A percentile compares a stretch with the other conserved stretches of the same genome.
These are phyloP conservation scores for Galeopsis tetrahit DNA, from an alignment of 257 asterid species.

Conservation along the genomic window DNA sequence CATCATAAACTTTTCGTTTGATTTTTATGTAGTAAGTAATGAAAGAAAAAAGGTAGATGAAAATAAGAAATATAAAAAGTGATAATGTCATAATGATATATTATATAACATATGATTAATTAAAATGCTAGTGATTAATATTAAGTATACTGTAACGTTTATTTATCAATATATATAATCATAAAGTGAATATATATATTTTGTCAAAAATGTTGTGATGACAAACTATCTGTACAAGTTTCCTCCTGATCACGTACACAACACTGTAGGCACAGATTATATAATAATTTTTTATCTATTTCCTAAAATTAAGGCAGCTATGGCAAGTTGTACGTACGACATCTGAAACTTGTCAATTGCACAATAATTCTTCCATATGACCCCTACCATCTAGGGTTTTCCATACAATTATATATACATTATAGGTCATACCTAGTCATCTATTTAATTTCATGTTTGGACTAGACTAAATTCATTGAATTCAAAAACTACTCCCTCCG, in stretches of 20 bases:
- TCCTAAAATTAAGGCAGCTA: slow-evolving; percentile 30
- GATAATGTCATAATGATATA: no score
- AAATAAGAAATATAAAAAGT: no score
- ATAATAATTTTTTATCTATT: not conserved
- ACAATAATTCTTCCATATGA: not conserved
- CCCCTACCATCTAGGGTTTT: slow-evolving; percentile 23
- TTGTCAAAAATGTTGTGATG: no score
- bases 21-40: no score
- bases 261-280: not conserved
- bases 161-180: no score
- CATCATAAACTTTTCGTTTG: no score
- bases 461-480: not conserved
- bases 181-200: no score
- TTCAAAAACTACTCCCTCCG: no score
- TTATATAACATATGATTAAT: no score
- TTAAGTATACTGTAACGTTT: no score
- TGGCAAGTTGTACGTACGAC: not conserved
- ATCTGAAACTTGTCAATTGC: slow-evolving; percentile 25
- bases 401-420: not conserved
- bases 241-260: not conserved
- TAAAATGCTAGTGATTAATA: no score
- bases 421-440: not conserved
- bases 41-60: no score
- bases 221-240: slow-evolving; percentile 10
- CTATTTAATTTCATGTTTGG: not conserved